A percentile compares a stretch with the other conserved stretches of the same genome.
phyloP scores from a whole-genome alignment of 371 early-diverging fungal species.

The Ecytonucleospora hepatopenaei region DNA sequence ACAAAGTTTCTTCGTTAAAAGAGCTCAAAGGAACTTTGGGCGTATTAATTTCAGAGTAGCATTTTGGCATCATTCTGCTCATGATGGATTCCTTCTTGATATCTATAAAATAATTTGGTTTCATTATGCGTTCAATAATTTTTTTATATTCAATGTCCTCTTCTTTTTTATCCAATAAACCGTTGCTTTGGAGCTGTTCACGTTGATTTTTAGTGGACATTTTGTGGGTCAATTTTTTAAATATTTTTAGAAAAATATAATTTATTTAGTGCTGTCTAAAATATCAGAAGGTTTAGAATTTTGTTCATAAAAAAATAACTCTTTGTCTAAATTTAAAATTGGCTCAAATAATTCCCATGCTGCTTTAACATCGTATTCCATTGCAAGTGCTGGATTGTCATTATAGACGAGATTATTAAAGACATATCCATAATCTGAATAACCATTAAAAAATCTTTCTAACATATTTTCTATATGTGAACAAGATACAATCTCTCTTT shows the following conservation, averaged over 20 bases:
- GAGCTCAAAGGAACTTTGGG: constrained; percentile 9
- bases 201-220: too few species aligned
- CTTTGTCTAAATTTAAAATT: constrained; percentile 9
- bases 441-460: constrained; percentile 18
- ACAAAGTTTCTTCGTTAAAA: constrained; percentile 69
- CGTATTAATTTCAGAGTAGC: constrained; percentile 5
- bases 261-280: neutral
- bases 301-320: constrained; percentile 25
- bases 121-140: neutral
- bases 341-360: constrained; percentile 42
- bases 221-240: too few species aligned
- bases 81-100: neutral
- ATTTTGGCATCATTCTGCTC: neutral
- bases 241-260: too few species aligned
- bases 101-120: neutral
- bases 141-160: neutral
- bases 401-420: constrained; percentile 34
- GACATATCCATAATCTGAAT: constrained; percentile 36
- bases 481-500: constrained; percentile 5
- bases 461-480: neutral
- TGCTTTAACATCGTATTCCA: constrained; percentile 25
- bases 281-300: neutral
- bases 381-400: constrained; percentile 14
- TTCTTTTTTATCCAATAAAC: neutral
- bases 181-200: neutral